phyloP scores from a whole-genome alignment of 1,139 yeast genomes.

The Taphrina flavorubra region DNA sequence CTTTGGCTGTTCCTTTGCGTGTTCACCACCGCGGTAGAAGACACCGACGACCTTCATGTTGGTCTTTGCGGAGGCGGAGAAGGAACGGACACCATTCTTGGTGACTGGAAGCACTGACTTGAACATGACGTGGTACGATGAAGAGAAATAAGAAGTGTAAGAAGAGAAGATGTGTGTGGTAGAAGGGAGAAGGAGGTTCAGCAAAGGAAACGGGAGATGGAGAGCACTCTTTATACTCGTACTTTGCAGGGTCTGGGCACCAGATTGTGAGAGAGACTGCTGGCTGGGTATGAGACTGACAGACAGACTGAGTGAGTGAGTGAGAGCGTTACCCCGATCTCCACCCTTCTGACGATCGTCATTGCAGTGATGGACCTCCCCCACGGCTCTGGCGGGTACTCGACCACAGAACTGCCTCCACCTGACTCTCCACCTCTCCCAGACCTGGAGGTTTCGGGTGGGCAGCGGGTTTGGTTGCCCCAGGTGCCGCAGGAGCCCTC shows the following conservation, averaged over 20 bases:
- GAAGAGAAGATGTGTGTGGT: neutral
- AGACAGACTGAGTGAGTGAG: neutral
- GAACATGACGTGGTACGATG: too few relatives aligned
- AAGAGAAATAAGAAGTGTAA: neutral
- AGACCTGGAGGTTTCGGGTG: too few relatives aligned
- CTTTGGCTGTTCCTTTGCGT: slow-evolving; percentile 65
- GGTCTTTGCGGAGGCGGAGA: slow-evolving; percentile 31
- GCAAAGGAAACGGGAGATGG: neutral
- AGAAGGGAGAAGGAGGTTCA: neutral
- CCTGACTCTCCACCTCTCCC: too few relatives aligned
- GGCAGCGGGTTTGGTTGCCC: too few relatives aligned
- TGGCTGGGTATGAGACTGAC: too few relatives aligned
- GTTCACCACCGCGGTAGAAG: slow-evolving; percentile 57
- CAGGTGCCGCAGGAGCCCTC: too few relatives aligned
- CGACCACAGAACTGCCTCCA: too few relatives aligned
- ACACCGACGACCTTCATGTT: slow-evolving; percentile 58
- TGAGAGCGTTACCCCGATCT: slow-evolving; percentile 17
- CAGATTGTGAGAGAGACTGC: neutral
- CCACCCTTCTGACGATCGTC: slow-evolving; percentile 1
- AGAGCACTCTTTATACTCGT: too few relatives aligned
- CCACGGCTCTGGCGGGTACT: slow-evolving; percentile 10
- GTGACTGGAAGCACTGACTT: slow-evolving; percentile 11
- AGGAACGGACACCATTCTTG: slow-evolving; percentile 27
- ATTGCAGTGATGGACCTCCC: neutral
- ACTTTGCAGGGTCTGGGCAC: neutral